Evolutionary conservation across 108 stramenopile species (phyloP).

Genomic region (Mayamaea pseudoterrestris): DNA sequence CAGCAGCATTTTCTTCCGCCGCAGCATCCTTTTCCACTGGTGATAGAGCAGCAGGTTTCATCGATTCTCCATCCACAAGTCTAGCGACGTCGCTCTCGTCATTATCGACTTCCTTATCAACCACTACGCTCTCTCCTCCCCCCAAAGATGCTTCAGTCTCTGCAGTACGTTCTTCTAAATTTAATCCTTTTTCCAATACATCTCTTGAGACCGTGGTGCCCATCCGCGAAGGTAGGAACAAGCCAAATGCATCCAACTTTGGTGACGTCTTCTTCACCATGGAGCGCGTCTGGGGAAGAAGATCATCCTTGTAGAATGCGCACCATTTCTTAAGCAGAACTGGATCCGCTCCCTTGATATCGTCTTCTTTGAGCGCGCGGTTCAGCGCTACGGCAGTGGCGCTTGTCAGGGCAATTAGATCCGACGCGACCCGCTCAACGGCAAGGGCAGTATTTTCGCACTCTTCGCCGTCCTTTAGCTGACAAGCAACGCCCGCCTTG

Average conservation of each 20-base stretch:
- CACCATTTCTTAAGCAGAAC: constrained; percentile 68
- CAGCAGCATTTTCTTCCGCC: constrained; percentile 8
- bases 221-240: constrained; percentile 77
- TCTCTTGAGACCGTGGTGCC: constrained; percentile 60
- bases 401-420: constrained; percentile 67
- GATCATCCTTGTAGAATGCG: constrained; percentile 70
- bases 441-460: constrained; percentile 81
- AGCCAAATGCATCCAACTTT: constrained; percentile 72
- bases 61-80: constrained; percentile 6
- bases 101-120: constrained; percentile 7
- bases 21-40: constrained; percentile 12
- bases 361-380: constrained; percentile 43
- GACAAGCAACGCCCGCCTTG: constrained; percentile 73
- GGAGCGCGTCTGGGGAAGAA: constrained; percentile 62
- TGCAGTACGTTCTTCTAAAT: constrained; percentile 24
- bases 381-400: constrained; percentile 67
- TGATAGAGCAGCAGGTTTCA: background rate
- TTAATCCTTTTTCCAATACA: constrained; percentile 63
- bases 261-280: constrained; percentile 76
- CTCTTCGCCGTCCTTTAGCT: constrained; percentile 76
- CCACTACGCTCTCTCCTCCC: background rate
- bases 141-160: background rate
- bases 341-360: constrained; percentile 36
- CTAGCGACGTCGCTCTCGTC: constrained; percentile 3
- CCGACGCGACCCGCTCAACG: constrained; percentile 76